Evolutionary conservation across 208 protist genomes (phyloP), one percentile per base, ranked within the genome.

Genomic region (Crithidia bombi): DNA sequence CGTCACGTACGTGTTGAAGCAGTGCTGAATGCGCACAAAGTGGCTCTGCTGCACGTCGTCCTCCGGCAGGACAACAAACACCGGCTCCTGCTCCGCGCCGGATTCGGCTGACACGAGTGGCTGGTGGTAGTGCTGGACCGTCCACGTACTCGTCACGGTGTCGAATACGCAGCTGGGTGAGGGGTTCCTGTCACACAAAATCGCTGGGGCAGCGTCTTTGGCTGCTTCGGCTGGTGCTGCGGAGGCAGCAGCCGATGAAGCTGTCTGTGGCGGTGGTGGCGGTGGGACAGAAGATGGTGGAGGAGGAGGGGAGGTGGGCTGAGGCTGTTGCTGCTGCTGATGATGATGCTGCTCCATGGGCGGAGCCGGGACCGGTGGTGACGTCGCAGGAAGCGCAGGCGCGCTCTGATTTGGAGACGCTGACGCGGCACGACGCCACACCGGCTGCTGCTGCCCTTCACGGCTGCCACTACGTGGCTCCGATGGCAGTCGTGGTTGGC

Each of bases 1-100:
- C 39, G 43, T 70, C 43, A 84, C 63, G 61, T 73, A 71, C 15
- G 63, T 55, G 30, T 65, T 55, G 30, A 70, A 66, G 69, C 79
- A 84, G 55, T 66, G 63, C 26, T 23, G n/a, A 33, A 84, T 52
- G n/a, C 62, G 43, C 19, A 81, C 56, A 6, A 67, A 21, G 57
- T 84, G 75, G n/a, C 59, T 67, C 35, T 19, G 30, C 41, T 70
- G 46, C 0, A 74, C 39, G 46, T 69, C 47, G 3, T 25, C 35
- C 25, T 62, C 70, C 2, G 55, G 61, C 19, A 84, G 36, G 26
- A 5, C 21, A 3, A 75, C 62, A 23, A 61, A 61, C 0, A 67
- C 50, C 4, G 68, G 50, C 57, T 67, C 59, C 59, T 52, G 50
- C 68, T 62, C 44, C 23, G 26, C 58, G n/a, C 68, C 68, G 36